Conservation (phyloP, 768 basidiomycete species). For the Mycena leptocephala region DNA sequence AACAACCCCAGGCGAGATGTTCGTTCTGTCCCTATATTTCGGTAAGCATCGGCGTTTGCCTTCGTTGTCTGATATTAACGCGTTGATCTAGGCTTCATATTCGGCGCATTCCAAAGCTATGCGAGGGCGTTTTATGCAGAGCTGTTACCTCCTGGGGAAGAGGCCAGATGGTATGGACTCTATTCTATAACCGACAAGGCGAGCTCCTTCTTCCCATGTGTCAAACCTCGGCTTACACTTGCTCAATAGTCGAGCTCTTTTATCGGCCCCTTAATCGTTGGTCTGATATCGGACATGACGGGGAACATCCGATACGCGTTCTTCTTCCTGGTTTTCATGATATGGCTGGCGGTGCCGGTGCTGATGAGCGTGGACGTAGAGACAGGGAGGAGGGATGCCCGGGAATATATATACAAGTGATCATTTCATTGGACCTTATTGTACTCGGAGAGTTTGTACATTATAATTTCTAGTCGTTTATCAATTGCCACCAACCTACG, state of each 20-base stretch:
- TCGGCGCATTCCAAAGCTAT: constrained; percentile 94
- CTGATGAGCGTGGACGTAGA: constrained; percentile 81
- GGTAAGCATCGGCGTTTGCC: constrained; percentile 60
- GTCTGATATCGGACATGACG: constrained; percentile 88
- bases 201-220: constrained; percentile 26
- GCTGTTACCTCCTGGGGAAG: constrained; percentile 89
- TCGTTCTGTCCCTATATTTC: constrained; percentile 85
- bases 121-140: constrained; percentile 91
- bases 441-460: no score
- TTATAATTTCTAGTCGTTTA: no score
- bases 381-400: constrained; percentile 69
- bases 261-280: constrained; percentile 91
- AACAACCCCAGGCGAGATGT: constrained; percentile 90
- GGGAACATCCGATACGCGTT: constrained; percentile 95
- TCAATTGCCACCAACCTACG: not conserved
- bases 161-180: constrained; percentile 91
- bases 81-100: constrained; percentile 70
- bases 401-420: constrained; percentile 52
- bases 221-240: not conserved
- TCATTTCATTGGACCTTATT: not conserved
- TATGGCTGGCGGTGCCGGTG: constrained; percentile 87
- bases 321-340: constrained; percentile 88
- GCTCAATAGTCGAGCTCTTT: constrained; percentile 86
- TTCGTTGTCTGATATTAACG: not conserved
- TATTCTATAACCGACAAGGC: constrained; percentile 95